Base-by-base conservation (phyloP, 2,329 filamentous ascomycete species). In the Clonostachys rhizophaga region DNA sequence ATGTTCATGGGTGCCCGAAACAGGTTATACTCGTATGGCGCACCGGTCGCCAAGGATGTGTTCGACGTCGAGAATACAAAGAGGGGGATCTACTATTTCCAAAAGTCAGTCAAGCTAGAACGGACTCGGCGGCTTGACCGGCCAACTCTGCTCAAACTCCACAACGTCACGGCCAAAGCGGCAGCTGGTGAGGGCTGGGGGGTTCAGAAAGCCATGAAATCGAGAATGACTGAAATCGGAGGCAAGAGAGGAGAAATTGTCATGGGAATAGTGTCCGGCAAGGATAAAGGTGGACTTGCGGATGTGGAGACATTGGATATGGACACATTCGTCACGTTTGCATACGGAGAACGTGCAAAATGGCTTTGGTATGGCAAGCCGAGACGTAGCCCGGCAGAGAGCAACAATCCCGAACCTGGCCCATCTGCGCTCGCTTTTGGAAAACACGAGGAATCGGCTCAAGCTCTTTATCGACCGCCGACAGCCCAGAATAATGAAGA, bases 331-430 rank as follows among this genome's bases (percentile, higher is more conserved):
- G 78, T 89, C 43, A 83, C 83, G 49, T 74, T 95, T 24, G 81
- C 87, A 1, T 86, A 84, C 51, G 92, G 94, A 34, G 89, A 94
- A 61, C 81, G 88, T 47, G 78, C 89, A 14, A 96, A 95, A 64
- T 97, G 91, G 90, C 75, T 99, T 3, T 99, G 94, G 94, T 79
- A 89, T 51, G 94, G 92, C 14, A 97, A 96, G 63, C 80, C 89
- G 36, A 83, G 86, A 50, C 90, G 92, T 59, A 78, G 70, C 4
- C 63, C 64, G 3, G 58, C 66, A 3, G 72, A 76, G 9, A 66
- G 70, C n/a, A 66, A 69, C 43, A 73, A 76, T 5, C 70, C 68
- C 43, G 66, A 72, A 4, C 65, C 73, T 12, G 75, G 80, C 14
- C 61, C 73, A 48, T 59, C 62, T 18, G 69, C 69, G 40, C 65